Base-by-base conservation (phyloP, 495 filamentous ascomycete genomes). In the Schizothecium vesticola region DNA sequence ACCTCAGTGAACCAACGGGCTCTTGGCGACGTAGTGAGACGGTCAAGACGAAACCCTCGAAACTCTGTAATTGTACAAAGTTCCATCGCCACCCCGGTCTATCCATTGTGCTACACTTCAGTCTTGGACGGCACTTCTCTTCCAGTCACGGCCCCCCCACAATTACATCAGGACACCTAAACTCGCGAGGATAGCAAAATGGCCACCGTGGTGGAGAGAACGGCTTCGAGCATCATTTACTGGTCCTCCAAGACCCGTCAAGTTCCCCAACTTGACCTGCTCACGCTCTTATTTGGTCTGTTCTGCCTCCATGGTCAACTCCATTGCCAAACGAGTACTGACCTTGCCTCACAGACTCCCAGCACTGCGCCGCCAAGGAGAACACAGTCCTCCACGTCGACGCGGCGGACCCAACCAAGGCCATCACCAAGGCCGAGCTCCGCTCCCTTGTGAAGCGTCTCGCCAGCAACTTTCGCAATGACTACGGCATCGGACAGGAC, bases 191-290 rank as follows among this genome's bases (percentile, higher is more conserved):
- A 8, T 9, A 36, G 16, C 11, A 57, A 31, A 57, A 71, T 72
- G 65, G 29, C 56, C 12, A 68, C 29, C 84, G 89, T 86, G 74
- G 80, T 93, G 74, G 85, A 94, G 72, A 97, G 94, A 82, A 94
- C 93, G 80, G 89, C 85, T 75, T 96, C 95, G 83, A 96, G 97
- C 72, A 92, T 96, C 77, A 92, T 92, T 78, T 97, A 92, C 86
- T 96, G 96, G 84, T 94, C 93, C 13, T 91, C 92, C 6, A 12
- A 71, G 31, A 55, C 36, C 7, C 58, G 69, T n/a, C 51, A 67
- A 36, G 12, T 65, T 8, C 69, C 69, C 3, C 31, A 67, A 21
- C 59, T 68, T 12, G 69, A 71, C 63, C 55, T 65, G 16, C 55
- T 65, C 7, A 57, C 63, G 12, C 10, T 56, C 43, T 43, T 72